Percentiles rank a stretch among this genome's conserved stretches.
Evolutionary conservation across 371 early-diverging fungal genomes (phyloP).

Genomic region (Rhizopus microsporus): DNA sequence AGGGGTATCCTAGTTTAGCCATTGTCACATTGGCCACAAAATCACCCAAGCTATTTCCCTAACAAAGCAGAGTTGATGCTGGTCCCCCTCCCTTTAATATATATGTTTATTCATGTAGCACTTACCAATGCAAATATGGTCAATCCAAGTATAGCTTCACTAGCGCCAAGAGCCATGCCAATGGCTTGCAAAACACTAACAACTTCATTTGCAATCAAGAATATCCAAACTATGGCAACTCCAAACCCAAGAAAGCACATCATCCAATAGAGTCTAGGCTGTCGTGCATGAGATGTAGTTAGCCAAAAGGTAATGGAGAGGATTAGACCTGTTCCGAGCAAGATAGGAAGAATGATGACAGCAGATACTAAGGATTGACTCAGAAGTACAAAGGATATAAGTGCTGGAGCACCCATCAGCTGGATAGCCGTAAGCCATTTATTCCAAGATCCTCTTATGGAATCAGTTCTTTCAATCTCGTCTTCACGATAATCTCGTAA

Average conservation of each 20-base stretch:
- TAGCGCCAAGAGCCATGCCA: slow-evolving; percentile 74
- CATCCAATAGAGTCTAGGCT: slow-evolving; percentile 45
- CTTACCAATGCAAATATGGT: slow-evolving; percentile 81
- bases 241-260: slow-evolving; percentile 73
- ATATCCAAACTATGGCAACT: slow-evolving; percentile 78
- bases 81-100: neutral
- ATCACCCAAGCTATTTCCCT: slow-evolving; percentile 87
- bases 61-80: slow-evolving; percentile 4
- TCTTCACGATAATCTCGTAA: slow-evolving; percentile 31
- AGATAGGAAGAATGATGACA: slow-evolving; percentile 29
- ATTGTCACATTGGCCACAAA: slow-evolving; percentile 84
- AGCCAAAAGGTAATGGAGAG: slow-evolving; percentile 25
- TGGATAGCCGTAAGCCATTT: slow-evolving; percentile 54
- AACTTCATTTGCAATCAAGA: slow-evolving; percentile 81
- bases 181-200: slow-evolving; percentile 78
- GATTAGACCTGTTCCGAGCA: slow-evolving; percentile 21
- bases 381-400: slow-evolving; percentile 37
- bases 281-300: slow-evolving; percentile 31
- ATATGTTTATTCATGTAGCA: neutral
- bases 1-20: slow-evolving; percentile 79
- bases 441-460: slow-evolving; percentile 33
- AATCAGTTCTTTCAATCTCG: slow-evolving; percentile 10
- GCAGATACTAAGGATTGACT: slow-evolving; percentile 22
- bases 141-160: slow-evolving; percentile 80
- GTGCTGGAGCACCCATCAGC: slow-evolving; percentile 38